These are phyloP conservation scores for Elsinoe necatrix DNA, from an alignment of 2,329 filamentous ascomycete species.

Conservation along the genomic window DNA sequence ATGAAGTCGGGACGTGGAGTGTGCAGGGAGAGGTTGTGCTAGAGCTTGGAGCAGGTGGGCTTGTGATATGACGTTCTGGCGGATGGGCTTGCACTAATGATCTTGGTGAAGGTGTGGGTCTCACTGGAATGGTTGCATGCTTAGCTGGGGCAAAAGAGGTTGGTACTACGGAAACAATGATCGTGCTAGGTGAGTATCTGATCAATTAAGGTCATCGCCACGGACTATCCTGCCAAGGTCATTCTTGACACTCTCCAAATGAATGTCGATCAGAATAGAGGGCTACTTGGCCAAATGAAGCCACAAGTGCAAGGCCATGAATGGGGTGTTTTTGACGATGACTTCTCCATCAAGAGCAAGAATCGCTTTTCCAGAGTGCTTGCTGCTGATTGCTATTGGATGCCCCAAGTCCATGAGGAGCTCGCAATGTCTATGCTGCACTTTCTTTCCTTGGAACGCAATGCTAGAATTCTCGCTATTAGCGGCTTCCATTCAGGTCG, in stretches of 20 bases:
- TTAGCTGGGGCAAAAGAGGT: constrained; percentile 39
- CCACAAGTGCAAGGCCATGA: constrained; percentile 49
- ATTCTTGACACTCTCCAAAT: constrained; percentile 50
- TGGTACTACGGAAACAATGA: constrained; percentile 6
- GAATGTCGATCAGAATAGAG: constrained; percentile 51
- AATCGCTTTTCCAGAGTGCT: constrained; percentile 53
- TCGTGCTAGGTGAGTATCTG: neutral
- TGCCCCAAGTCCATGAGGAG: constrained; percentile 63
- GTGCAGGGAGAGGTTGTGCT: constrained; percentile 47
- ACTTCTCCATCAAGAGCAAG: constrained; percentile 33
- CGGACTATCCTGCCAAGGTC: constrained; percentile 58
- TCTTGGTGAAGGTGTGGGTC: constrained; percentile 33
- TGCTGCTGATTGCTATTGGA: constrained; percentile 69
- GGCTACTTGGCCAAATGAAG: constrained; percentile 30
- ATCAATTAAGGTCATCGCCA: constrained; percentile 44
- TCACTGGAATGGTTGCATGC: constrained; percentile 40
- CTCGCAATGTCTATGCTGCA: constrained; percentile 54
- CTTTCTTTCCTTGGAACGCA: constrained; percentile 44
- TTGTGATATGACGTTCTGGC: constrained; percentile 30
- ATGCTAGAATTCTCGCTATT: constrained; percentile 54
- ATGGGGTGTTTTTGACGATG: constrained; percentile 50
- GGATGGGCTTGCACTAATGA: constrained; percentile 20
- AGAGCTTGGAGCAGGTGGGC: constrained; percentile 61
- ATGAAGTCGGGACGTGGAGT: constrained; percentile 33
- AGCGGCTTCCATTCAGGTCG: constrained; percentile 66